Conservation (phyloP, 257 asterid species). For the Gentiana dahurica region DNA sequence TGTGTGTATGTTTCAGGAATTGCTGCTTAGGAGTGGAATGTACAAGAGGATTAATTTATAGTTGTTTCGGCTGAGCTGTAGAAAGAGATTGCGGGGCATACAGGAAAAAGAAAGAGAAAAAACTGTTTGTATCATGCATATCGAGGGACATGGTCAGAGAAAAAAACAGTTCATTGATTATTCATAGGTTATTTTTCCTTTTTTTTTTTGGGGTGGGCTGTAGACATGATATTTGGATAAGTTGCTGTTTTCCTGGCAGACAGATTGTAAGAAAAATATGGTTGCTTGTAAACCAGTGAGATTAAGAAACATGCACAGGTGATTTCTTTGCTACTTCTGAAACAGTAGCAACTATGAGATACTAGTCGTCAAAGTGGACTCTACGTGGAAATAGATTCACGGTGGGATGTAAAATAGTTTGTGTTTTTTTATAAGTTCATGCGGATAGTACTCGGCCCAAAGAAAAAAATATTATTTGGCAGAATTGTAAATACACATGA, state of each 20-base stretch:
- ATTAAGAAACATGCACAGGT: no score
- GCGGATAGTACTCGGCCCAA: no score
- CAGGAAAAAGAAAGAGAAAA: conserved; percentile 1
- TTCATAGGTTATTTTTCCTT: conserved; percentile 4
- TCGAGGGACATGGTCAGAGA: conserved; percentile 15
- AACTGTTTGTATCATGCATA: conserved; percentile 22
- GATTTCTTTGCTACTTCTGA: no score
- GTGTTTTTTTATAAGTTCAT: no score
- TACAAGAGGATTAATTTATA: conserved; percentile 22
- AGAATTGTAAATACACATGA: no score
- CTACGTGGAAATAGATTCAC: no score
- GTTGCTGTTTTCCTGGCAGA: neutral
- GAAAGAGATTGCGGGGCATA: conserved; percentile 34
- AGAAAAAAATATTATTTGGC: no score
- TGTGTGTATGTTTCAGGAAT: conserved; percentile 33
- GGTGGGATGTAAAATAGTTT: no score
- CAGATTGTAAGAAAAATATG: conserved; percentile 13
- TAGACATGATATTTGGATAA: conserved; percentile 1
- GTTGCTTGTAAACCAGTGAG: neutral
- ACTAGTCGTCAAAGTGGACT: no score
- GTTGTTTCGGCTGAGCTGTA: conserved; percentile 31
- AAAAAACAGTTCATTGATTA: conserved; percentile 11
- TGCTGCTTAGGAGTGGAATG: conserved; percentile 48
- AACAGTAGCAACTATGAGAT: no score
- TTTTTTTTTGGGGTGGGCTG: conserved; percentile 5